These are phyloP conservation scores for Aureobasidium sp. DNA, from an alignment of 2,329 filamentous ascomycete genomes.

Conservation along the genomic window DNA sequence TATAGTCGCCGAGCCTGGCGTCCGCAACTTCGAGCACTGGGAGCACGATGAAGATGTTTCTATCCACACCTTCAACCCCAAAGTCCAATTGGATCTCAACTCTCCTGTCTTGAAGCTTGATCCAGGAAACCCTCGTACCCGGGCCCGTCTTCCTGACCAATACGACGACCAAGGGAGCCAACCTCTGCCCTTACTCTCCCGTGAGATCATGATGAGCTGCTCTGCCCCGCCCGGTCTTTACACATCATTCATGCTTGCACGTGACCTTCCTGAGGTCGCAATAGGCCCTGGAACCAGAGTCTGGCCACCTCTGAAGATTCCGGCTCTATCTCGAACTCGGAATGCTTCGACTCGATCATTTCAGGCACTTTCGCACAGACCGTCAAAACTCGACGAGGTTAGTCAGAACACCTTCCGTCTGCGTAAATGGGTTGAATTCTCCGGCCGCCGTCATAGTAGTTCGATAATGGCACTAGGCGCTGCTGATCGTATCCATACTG, in stretches of 20 bases:
- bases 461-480: slow-evolving; percentile 23
- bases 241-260: slow-evolving; percentile 62
- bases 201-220: slow-evolving; percentile 47
- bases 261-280: slow-evolving; percentile 39
- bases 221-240: slow-evolving; percentile 43
- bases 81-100: slow-evolving; percentile 64
- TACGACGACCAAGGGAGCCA: slow-evolving; percentile 19
- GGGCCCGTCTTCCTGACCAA: slow-evolving; percentile 16
- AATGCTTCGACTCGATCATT: slow-evolving; percentile 42
- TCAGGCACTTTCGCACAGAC: slow-evolving; percentile 40
- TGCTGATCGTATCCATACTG: slow-evolving; percentile 19
- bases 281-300: slow-evolving; percentile 38
- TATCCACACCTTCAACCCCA: slow-evolving; percentile 66
- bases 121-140: slow-evolving; percentile 21
- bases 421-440: slow-evolving; percentile 67
- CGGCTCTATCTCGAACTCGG: slow-evolving; percentile 52
- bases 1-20: slow-evolving; percentile 58
- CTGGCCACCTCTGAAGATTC: slow-evolving; percentile 71
- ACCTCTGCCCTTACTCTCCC: slow-evolving; percentile 24
- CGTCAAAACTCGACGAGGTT: slow-evolving; percentile 51
- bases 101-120: slow-evolving; percentile 53
- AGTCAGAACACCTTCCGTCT: slow-evolving; percentile 67
- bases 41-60: slow-evolving; percentile 56
- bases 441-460: slow-evolving; percentile 26
- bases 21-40: slow-evolving; percentile 56